Evolutionary conservation across 768 basidiomycete genomes (phyloP), one percentile per base, ranked within the genome.

Genomic region (Kwoniella dejecticola): DNA sequence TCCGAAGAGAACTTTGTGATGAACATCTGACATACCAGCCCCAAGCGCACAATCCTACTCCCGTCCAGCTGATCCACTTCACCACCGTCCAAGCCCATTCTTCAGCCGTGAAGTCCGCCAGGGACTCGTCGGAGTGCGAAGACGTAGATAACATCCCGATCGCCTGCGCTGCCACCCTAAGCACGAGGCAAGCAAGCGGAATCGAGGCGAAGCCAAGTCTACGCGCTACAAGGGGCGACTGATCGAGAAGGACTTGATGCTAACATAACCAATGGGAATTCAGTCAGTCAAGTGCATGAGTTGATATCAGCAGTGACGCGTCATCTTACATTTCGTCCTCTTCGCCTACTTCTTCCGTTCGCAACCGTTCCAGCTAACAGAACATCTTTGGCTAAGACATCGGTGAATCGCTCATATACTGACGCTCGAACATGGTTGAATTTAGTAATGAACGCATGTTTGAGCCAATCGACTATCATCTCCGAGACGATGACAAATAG

Each of bases 401-500:
- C 96, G 2, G 88, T 90, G 77, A 91, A 99, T 15, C 95, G 85
- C 65, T 92, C 92, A 68, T 98, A 99, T 1, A 97, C 91, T 0
- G 88, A 89, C 0, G 93, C 91, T 0, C 94, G 87, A 47, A 99
- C 94, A 72, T 98, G 95, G 70, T 99, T 99, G 82, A 98, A 98
- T 79, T 99, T 99, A 52, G 94, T 95, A 71, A 99, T 98, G 80
- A 98, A 99, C 10, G 94, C 95, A 72, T 99, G 96, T 77, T 99
- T 99, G 52, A 98, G 83, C 95, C 95, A 99, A 77, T 99, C 96
- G 11, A 99, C 96, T 12, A 89, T 78, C 84, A 91, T 89, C 78
- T 99, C 96, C 1, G 92, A 95, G 3, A 87, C 73, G 78, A 98
- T 83, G 2, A 99, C 96, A 1, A 90, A 89, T 50, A 97, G 67